These are phyloP conservation scores for Paramecium sexaurelia DNA, from an alignment of 73 alveolate genomes.

Conservation along the genomic window DNA sequence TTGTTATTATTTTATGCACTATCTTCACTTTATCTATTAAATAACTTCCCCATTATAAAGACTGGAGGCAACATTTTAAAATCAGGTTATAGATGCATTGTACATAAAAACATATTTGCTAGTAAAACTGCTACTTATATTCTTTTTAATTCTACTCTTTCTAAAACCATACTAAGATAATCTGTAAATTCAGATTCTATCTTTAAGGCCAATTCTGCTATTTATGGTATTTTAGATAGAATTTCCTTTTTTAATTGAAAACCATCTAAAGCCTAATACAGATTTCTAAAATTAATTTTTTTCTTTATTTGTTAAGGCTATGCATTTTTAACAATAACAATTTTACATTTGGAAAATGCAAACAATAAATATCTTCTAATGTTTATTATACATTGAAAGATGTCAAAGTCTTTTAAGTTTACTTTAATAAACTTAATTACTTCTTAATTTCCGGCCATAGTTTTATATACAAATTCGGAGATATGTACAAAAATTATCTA, in stretches of 20 bases:
- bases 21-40: conserved; percentile 4
- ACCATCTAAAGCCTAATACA: neutral
- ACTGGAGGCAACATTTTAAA: neutral
- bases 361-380: neutral
- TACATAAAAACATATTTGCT: conserved; percentile 63
- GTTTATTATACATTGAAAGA: neutral
- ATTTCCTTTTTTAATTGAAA: neutral
- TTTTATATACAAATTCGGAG: neutral
- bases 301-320: neutral
- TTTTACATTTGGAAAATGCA: neutral
- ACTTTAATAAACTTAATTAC: neutral
- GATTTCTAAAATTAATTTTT: neutral
- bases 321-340: neutral
- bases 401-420: neutral
- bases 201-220: neutral
- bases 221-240: neutral
- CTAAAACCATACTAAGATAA: neutral
- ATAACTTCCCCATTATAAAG: neutral
- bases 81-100: neutral
- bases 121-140: conserved; percentile 29
- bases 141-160: neutral
- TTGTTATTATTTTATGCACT: neutral
- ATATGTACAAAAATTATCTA: conserved; percentile 16
- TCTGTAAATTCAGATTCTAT: conserved; percentile 22
- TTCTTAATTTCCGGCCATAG: neutral